Percentiles rank a stretch among this genome's conserved stretches.
These are phyloP conservation scores for Tricharina praecox DNA, from an alignment of 495 filamentous ascomycete species.

Conservation along the genomic window DNA sequence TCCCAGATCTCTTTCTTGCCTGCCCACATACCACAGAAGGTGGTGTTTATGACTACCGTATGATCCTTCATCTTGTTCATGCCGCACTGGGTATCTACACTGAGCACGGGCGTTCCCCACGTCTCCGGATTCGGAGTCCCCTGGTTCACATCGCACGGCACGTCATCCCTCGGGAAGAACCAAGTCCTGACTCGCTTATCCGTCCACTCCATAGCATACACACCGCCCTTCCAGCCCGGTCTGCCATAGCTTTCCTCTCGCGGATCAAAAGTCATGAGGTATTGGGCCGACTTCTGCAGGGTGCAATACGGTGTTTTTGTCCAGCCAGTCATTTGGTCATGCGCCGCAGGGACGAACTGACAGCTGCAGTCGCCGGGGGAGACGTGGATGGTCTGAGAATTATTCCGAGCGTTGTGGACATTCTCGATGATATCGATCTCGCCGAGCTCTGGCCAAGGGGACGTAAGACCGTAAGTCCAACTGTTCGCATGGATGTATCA, in stretches of 20 bases:
- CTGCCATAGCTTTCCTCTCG: not conserved
- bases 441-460: conserved; percentile 54
- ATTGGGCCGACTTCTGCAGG: too few relatives aligned
- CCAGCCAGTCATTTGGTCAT: too few relatives aligned
- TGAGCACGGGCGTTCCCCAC: conserved; percentile 53
- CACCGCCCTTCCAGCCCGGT: conserved; percentile 37
- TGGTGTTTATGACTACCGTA: conserved; percentile 62
- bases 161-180: conserved; percentile 51
- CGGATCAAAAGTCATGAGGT: not conserved
- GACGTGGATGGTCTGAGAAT: conserved; percentile 64
- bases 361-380: conserved; percentile 36
- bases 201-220: conserved; percentile 67
- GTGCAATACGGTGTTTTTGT: too few relatives aligned
- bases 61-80: conserved; percentile 52
- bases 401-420: conserved; percentile 47
- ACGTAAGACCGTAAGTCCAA: conserved; percentile 61
- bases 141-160: conserved; percentile 40
- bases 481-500: too few relatives aligned
- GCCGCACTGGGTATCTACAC: conserved; percentile 47
- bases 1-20: conserved; percentile 38
- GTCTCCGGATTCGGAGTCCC: conserved; percentile 41
- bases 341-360: too few relatives aligned
- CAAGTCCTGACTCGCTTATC: conserved; percentile 48
- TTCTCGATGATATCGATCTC: conserved; percentile 91
- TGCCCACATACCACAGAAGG: conserved; percentile 82